A percentile compares a stretch with the other conserved stretches of the same genome.
Evolutionary conservation across 768 basidiomycete genomes (phyloP).

Genomic region (Tylopilus balloui): DNA sequence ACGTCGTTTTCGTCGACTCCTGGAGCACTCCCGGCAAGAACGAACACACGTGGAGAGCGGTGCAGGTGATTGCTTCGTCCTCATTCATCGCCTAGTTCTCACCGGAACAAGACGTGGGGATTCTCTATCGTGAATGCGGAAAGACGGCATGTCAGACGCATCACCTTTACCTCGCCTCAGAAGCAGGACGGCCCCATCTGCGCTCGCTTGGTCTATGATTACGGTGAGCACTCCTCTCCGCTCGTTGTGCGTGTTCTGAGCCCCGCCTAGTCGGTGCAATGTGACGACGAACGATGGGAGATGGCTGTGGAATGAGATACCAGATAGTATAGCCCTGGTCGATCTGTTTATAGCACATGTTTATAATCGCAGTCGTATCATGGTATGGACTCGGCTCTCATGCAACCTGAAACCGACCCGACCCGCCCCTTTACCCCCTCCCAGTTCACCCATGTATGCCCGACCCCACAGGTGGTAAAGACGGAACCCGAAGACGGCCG

Average conservation of each 20-base stretch:
- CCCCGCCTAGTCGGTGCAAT: conserved; percentile 13
- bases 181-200: conserved; percentile 49
- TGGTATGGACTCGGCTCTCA: conserved; percentile 2
- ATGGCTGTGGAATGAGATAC: not conserved
- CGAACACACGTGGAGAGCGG: conserved; percentile 51
- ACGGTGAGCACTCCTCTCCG: conserved; percentile 42
- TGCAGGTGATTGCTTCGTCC: conserved; percentile 45
- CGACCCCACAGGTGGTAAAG: conserved; percentile 4
- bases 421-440: conserved; percentile 3
- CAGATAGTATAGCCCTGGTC: not conserved
- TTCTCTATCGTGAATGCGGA: conserved; percentile 55
- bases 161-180: conserved; percentile 59
- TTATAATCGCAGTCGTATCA: no score
- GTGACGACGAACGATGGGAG: conserved; percentile 1
- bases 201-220: conserved; percentile 60
- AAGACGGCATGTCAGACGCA: conserved; percentile 55
- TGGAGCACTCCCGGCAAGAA: conserved; percentile 65
- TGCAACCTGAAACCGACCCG: conserved; percentile 8
- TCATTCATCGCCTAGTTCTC: not conserved
- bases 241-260: conserved; percentile 12
- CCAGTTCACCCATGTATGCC: conserved; percentile 13
- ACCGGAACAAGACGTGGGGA: conserved; percentile 49
- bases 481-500: conserved; percentile 2
- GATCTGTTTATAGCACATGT: conserved; percentile 10
- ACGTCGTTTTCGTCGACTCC: conserved; percentile 35